Base-by-base conservation (phyloP, 2,329 filamentous ascomycete species). In the Macroventuria anomochaeta region DNA sequence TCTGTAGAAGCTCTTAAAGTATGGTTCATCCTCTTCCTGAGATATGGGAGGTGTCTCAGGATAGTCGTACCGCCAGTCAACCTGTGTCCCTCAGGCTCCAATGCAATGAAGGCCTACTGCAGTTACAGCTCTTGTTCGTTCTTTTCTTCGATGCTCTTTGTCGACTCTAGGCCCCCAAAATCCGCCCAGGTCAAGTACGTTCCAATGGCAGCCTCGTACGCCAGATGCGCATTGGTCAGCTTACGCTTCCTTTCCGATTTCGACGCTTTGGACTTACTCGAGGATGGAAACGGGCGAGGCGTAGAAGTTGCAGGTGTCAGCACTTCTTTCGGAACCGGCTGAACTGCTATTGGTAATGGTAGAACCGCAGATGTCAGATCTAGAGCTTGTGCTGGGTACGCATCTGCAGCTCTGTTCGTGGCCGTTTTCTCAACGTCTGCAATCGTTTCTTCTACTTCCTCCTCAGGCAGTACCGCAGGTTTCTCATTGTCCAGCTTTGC, bases 91-190 rank as follows among this genome's bases (percentile, higher is more conserved):
- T n/a, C n/a, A n/a, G n/a, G n/a, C n/a, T n/a, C n/a, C n/a, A n/a
- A n/a, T 26, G 5, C 29, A 4, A n/a, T 18, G 15, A 18, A 34
- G 32, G 11, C 32, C 8, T 8, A 8, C 32, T 18, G 32, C 15
- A 34, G 17, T 31, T 36, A 67, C 11, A 69, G 46, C 37, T 61
- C 62, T n/a, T 50, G 43, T 43, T 69, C 66, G n/a, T 67, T 55
- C 18, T 49, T 46, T 12, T 52, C 58, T 8, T 29, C 31, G 17
- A 51, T 48, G n/a, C 52, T 60, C 47, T 55, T 51, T 1, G 70
- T 63, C 15, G 78, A 81, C 25, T 79, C 67, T 23, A 81, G 63
- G 3, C 76, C 77, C 7, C 76, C 74, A 41, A 73, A 79, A 10
- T 72, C 78, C 8, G 74, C 73, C 58, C 72, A 75, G 8, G 66